Evolutionary conservation across 495 filamentous ascomycete genomes (phyloP), one percentile per base, ranked within the genome.

Genomic region (Aspergillus funiculosus): DNA sequence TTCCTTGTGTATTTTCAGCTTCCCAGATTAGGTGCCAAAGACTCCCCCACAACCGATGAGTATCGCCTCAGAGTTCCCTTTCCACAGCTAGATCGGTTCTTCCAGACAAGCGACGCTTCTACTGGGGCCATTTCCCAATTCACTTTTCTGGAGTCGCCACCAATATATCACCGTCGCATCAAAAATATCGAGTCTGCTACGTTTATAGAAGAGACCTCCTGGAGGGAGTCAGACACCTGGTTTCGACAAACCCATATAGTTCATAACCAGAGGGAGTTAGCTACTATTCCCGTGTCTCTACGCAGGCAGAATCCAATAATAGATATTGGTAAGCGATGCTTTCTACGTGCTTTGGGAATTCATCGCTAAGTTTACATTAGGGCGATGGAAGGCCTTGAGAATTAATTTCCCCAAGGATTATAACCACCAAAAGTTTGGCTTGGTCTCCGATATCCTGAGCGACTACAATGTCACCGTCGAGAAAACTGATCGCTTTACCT

Each of bases 171-270:
- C 53, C 70, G 75, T 46, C 79, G 79, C 48, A 59, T 73, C 5
- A 53, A 62, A 1, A 56, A 80, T 21, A 54, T 63, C 11, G 51
- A 31, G 2, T 48, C n/a, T n/a, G n/a, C 37, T 20, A 67, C 66
- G 0, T 72, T 77, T 40, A 71, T 66, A 10, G 59, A 59, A 6
- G 46, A 58, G 0, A 63, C 40, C 10, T 62, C 21, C 26, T 96
- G 89, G 89, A 71, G 58, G 22, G 79, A 84, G 10, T 64, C 65
- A 17, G 80, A 89, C 51, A 63, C 75, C 6, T 97, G 89, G 89
- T 78, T 72, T 29, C 74, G 92, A 10, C 83, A 85, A 41, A 87
- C 87, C 0, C 73, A 85, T 25, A 77, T 96, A 32, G 69, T 76
- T 2, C 72, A 75, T 39, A 61, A 77, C 44, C 62, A 67, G 0